phyloP scores from a whole-genome alignment of 495 filamentous ascomycete species.

The Entonaema liquescens region DNA sequence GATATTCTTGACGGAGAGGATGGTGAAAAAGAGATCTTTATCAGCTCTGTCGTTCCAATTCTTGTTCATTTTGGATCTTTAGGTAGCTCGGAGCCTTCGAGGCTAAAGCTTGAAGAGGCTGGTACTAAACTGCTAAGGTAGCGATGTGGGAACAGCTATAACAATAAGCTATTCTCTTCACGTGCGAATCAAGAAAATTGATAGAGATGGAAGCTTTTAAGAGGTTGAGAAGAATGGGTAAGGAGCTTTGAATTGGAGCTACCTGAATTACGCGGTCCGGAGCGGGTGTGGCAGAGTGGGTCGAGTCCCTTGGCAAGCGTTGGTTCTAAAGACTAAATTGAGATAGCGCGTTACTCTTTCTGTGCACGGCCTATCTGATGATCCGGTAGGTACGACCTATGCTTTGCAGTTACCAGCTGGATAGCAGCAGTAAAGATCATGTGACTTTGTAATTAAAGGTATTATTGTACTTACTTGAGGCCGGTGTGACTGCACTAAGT shows the following conservation, averaged over 20 bases:
- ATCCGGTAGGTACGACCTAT: background rate
- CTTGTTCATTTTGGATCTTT: slow-evolving; percentile 53
- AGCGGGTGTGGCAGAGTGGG: slow-evolving; percentile 38
- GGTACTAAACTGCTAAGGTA: slow-evolving; percentile 11
- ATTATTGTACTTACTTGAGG: too few species aligned
- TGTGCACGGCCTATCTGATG: slow-evolving; percentile 17
- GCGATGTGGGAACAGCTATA: slow-evolving; percentile 34
- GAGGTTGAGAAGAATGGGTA: slow-evolving; percentile 45
- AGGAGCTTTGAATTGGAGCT: slow-evolving; percentile 39
- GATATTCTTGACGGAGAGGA: slow-evolving; percentile 63
- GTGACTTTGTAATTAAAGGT: background rate
- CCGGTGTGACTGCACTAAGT: too few species aligned
- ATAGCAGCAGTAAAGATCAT: background rate
- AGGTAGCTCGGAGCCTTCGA: slow-evolving; percentile 21
- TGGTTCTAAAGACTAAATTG: background rate
- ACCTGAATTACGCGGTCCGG: slow-evolving; percentile 42
- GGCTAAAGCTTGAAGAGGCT: slow-evolving; percentile 29
- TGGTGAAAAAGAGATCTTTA: slow-evolving; percentile 64
- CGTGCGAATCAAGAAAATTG: slow-evolving; percentile 45
- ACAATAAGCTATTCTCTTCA: slow-evolving; percentile 31
- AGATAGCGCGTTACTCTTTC: background rate
- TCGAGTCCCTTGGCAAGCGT: slow-evolving; percentile 29
- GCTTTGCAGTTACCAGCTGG: background rate
- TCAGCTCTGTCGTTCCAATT: slow-evolving; percentile 64
- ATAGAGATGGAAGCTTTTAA: slow-evolving; percentile 43